Conservation (phyloP, 441 rosid genomes). For the Melastoma candidum region DNA sequence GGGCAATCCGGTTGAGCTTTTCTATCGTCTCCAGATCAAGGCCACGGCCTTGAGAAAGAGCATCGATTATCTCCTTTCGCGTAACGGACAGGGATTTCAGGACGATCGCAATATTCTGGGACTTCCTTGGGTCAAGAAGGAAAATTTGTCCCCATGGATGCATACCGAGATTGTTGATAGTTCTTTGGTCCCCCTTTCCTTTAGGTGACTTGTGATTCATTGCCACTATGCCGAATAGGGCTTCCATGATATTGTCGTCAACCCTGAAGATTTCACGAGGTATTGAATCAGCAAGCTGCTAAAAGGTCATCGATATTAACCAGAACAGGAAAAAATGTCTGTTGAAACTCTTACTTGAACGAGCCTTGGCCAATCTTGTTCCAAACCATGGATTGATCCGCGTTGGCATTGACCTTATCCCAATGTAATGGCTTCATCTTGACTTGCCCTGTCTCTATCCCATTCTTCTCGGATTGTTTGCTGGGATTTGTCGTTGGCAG, state of each 20-base stretch:
- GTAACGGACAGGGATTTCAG: conserved; percentile 59
- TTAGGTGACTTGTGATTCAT: conserved; percentile 43
- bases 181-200: conserved; percentile 11
- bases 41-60: conserved; percentile 48
- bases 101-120: conserved; percentile 72
- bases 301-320: neutral
- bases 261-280: conserved; percentile 34
- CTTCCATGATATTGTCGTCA: conserved; percentile 89
- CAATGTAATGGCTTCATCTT: conserved; percentile 89
- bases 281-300: neutral
- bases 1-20: conserved; percentile 61
- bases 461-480: conserved; percentile 4
- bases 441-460: conserved; percentile 35
- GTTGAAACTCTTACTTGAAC: conserved; percentile 39
- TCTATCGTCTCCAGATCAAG: conserved; percentile 62
- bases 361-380: conserved; percentile 79
- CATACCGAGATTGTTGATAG: conserved; percentile 14
- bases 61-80: conserved; percentile 42
- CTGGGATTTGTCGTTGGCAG: conserved; percentile 2
- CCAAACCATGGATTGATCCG: conserved; percentile 91
- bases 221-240: conserved; percentile 87
- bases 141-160: conserved; percentile 32
- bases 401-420: conserved; percentile 71
- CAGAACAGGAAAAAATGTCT: neutral
- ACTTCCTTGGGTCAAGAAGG: conserved; percentile 63